Percentiles rank a stretch among this genome's conserved stretches.
Conservation (phyloP, 1,284 basidiomycete species). For the Tilletia horrida region DNA sequence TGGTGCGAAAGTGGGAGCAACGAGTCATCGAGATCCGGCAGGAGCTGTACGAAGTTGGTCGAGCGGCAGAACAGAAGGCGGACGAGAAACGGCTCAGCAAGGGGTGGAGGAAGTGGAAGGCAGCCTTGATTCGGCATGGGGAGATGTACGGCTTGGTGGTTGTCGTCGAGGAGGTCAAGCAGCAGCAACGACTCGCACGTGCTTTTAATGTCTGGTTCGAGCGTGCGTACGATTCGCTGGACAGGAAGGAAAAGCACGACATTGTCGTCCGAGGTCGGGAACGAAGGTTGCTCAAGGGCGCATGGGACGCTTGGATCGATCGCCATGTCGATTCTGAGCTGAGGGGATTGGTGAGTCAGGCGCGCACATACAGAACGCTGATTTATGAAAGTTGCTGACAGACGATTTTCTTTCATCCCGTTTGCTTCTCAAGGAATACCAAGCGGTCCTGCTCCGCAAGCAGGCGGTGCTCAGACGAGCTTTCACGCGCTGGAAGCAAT, state of each 20-base stretch:
- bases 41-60: neutral
- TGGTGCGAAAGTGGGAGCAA: neutral
- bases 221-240: conserved; percentile 3
- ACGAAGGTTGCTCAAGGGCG: neutral
- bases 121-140: neutral
- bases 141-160: neutral
- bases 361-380: neutral
- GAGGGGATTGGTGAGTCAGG: neutral
- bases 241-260: neutral
- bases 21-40: neutral
- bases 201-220: neutral
- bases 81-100: neutral
- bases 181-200: conserved; percentile 2
- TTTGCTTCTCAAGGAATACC: neutral
- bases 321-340: neutral
- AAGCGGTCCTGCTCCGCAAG: conserved; percentile 1
- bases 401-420: neutral
- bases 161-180: conserved; percentile 1
- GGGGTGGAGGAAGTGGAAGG: conserved; percentile 1
- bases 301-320: conserved; percentile 5
- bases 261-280: neutral
- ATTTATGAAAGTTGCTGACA: neutral
- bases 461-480: conserved; percentile 3
- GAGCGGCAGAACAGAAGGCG: neutral
- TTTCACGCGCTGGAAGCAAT: neutral